Base-by-base conservation (phyloP, 352 stramenopile genomes). In the Globisporangium cylindrosporum region DNA sequence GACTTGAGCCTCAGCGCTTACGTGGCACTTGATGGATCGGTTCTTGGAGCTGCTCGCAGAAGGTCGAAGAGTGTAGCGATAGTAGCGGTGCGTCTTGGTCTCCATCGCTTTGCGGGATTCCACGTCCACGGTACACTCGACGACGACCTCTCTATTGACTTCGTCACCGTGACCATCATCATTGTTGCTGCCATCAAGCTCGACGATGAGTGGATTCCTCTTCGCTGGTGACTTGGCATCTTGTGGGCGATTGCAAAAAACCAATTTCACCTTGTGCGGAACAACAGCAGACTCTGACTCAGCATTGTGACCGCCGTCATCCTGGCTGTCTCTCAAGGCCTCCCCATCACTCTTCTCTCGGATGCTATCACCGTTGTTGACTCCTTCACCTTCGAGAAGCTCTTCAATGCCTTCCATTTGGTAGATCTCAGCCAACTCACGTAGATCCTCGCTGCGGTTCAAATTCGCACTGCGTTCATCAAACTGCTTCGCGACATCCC, bases 371-470 rank as follows among this genome's bases (percentile, higher is more conserved):
- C 12, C 32, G 43, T 60, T 55, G 14, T 71, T 22, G 18, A 51
- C 43, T 18, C 2, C n/a, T 24, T 43, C 57, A 27, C 68, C 73
- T 34, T 91, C 86, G 7, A 95, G 71, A 14, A 95, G 66, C 58
- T 95, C 87, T 14, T 92, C 87, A 32, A 93, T 80, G 6, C 86
- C 87, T 10, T 93, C 80, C 76, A 93, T 84, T 64, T 92, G 84
- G 61, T 93, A 95, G 25, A 95, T 34, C 25, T 95, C 84, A 0
- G 82, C 87, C 2, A 95, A 69, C 29, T 84, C 70, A 57, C 80
- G 79, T 10, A 95, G 69, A 62, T 95, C 87, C 0, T 93, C 81
- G 8, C 69, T 66, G 15, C 87, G 81, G 43, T 68, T 77, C 38
- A 95, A 81, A 3, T 34, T 66, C 0, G 48, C 57, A 32, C 83